Evolutionary conservation across 768 basidiomycete species (phyloP).

Genomic region (Mycena sanguinolenta): DNA sequence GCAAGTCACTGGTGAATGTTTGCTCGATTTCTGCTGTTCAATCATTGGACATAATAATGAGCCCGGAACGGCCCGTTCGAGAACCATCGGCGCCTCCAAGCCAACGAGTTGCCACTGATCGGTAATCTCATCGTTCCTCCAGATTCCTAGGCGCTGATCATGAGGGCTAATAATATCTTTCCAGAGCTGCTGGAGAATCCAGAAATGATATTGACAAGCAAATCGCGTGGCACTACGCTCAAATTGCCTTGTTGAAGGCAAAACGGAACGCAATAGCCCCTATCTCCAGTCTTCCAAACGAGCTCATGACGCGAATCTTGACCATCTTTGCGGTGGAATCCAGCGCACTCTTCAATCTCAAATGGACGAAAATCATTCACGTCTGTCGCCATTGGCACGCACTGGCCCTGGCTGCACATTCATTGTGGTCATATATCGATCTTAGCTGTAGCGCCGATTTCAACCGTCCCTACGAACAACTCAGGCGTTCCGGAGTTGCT

Average conservation of each 20-base stretch:
- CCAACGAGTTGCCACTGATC: no score
- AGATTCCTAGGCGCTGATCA: no score
- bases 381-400: slow-evolving; percentile 19
- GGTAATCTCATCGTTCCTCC: no score
- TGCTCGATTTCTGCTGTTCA: no score
- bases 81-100: no score
- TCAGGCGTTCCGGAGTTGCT: slow-evolving; percentile 9
- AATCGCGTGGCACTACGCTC: slow-evolving; percentile 13
- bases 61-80: no score
- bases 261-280: slow-evolving; percentile 16
- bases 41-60: no score
- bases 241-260: slow-evolving; percentile 8
- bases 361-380: slow-evolving; percentile 19
- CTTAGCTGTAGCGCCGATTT: background rate
- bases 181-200: no score
- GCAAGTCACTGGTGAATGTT: no score
- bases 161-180: no score
- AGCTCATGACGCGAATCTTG: slow-evolving; percentile 9
- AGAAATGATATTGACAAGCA: background rate
- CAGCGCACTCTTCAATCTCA: background rate
- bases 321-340: slow-evolving; percentile 12
- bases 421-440: slow-evolving; percentile 18
- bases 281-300: slow-evolving; percentile 4
- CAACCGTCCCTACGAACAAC: background rate
- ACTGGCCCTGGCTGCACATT: slow-evolving; percentile 1